Base-by-base conservation (phyloP, 2,329 filamentous ascomycete genomes). In the Clonostachys chloroleuca region DNA sequence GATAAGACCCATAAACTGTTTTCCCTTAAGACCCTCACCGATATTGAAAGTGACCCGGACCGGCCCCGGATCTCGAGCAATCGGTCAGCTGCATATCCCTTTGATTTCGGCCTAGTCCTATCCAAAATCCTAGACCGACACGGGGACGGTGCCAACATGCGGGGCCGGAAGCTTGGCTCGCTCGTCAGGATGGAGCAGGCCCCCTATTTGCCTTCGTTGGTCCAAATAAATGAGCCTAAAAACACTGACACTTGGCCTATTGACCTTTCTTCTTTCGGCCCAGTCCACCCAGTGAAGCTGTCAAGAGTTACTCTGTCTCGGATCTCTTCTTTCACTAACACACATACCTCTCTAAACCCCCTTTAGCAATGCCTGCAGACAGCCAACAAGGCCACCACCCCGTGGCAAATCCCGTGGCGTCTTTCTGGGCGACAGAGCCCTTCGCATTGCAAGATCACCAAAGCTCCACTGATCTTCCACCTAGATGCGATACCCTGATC, bases 361-460 rank as follows among this genome's bases (percentile, higher is more conserved):
- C 24, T 43, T 13, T n/a, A 5, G 24, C 30, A 14, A 16, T 16
- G 10, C 8, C 33, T 13, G 14, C 42, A 14, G 33, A 35, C 17
- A 24, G 16, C 9, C 42, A 14, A 43, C 7, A 10, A 8, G 33
- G 18, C n/a, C 16, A 34, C 43, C 12, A 34, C 18, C 53, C 53
- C 18, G 52, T 54, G 16, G 42, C 43, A 33, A 53, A 52, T 43
- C 45, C 50, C 24, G 47, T 47, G 45, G 42, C 36, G 30, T 52
- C 54, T 20, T 55, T 55, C 44, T 55, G 54, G 53, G 49, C 43
- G 18, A 35, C 47, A 14, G 20, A 49, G 16, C 53, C 51, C 36
- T 46, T 47, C 13, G n/a, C 44, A n/a, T 49, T 56, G 16, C 39
- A 55, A 49, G 33, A 56, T 51, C 49, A 53, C 44, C 51, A 52